These are phyloP conservation scores for Thozetella sp. DNA, from an alignment of 495 filamentous ascomycete genomes.

Conservation along the genomic window DNA sequence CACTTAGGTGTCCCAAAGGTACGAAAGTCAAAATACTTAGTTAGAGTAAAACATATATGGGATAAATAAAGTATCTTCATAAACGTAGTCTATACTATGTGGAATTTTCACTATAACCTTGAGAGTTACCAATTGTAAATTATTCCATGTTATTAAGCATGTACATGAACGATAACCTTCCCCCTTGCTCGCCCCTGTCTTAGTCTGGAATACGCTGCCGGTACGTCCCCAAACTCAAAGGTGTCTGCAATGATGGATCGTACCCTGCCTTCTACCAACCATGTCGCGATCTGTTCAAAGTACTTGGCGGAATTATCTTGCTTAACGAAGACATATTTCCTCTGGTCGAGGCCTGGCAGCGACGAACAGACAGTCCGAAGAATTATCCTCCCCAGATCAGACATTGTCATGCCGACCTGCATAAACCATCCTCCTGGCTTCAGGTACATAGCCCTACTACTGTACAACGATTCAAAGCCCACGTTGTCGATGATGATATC, in stretches of 20 bases:
- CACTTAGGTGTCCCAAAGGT: no score
- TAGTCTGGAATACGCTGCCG: conserved; percentile 60
- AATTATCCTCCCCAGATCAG: background rate
- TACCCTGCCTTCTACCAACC: conserved; percentile 61
- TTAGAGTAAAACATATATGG: no score
- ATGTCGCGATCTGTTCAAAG: background rate
- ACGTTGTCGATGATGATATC: background rate
- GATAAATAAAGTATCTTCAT: no score
- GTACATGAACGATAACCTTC: conserved; percentile 60
- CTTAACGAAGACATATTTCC: background rate
- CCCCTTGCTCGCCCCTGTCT: conserved; percentile 58
- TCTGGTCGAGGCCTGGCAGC: background rate
- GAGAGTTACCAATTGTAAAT: no score
- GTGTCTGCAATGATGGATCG: conserved; percentile 55
- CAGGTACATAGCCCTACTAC: background rate
- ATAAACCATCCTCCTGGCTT: background rate
- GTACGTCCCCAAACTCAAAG: conserved; percentile 57
- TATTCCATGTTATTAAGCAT: no score
- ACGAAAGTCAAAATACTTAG: no score
- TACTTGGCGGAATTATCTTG: background rate
- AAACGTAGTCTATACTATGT: no score
- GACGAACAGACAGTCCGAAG: background rate
- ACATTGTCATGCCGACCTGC: background rate
- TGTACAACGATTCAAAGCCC: background rate
- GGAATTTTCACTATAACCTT: no score